phyloP scores from a whole-genome alignment of 208 protist species.

The Entamoeba histolytica region DNA sequence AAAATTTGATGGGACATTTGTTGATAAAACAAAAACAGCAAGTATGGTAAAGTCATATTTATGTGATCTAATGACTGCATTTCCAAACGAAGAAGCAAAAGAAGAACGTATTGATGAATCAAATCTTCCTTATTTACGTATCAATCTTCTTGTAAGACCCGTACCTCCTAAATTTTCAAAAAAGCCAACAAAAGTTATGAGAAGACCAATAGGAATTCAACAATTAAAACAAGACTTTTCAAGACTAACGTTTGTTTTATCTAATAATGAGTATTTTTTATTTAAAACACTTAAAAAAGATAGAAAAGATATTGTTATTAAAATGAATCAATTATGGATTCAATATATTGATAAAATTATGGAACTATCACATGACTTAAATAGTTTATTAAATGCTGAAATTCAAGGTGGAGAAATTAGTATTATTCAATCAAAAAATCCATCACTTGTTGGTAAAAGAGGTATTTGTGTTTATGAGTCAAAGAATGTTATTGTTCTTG shows the following conservation, averaged over 20 bases:
- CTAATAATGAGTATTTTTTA: background rate
- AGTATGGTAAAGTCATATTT: too few species aligned
- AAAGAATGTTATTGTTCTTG: background rate
- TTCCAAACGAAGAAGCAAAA: too few species aligned
- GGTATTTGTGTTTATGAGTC: background rate
- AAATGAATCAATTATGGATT: background rate
- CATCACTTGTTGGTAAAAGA: background rate
- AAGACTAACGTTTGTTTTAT: background rate
- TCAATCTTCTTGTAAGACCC: too few species aligned
- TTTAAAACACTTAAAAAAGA: too few species aligned
- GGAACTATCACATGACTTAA: background rate
- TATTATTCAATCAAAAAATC: background rate
- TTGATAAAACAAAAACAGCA: too few species aligned
- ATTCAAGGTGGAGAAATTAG: background rate
- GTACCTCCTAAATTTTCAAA: too few species aligned
- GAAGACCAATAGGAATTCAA: background rate
- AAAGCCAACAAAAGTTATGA: background rate
- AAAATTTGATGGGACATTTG: too few species aligned
- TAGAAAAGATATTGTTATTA: too few species aligned
- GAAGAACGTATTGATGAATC: too few species aligned
- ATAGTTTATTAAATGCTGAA: background rate
- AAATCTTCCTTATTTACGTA: too few species aligned
- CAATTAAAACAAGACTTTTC: background rate
- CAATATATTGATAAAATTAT: background rate
- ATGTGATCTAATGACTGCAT: too few species aligned